Conservation (phyloP, 176 grass and related monocot species). For the Oryza officinalis region DNA sequence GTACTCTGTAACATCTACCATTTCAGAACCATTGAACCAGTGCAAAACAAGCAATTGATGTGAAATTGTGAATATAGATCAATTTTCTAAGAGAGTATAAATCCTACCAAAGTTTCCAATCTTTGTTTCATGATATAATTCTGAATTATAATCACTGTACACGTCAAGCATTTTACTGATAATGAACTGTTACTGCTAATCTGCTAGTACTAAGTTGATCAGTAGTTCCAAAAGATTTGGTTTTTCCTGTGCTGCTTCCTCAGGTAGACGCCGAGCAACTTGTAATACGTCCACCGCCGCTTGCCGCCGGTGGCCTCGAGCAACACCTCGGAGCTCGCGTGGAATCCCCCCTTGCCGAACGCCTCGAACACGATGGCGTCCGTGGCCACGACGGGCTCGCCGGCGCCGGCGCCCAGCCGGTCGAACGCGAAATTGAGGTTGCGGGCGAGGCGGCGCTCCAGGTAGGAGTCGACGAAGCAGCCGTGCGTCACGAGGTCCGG, state of each 20-base stretch:
- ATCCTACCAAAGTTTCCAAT: not conserved
- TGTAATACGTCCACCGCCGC: constrained; percentile 67
- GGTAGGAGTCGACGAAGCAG: constrained; percentile 76
- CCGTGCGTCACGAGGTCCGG: constrained; percentile 84
- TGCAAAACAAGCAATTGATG: not conserved
- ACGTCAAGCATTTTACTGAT: not conserved
- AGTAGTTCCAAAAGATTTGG: constrained; percentile 98
- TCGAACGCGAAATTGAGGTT: constrained; percentile 69
- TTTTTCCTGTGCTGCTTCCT: constrained; percentile 66
- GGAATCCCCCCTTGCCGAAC: constrained; percentile 83
- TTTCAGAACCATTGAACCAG: not conserved
- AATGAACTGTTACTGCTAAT: not conserved
- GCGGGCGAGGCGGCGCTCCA: constrained; percentile 70
- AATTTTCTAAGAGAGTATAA: not conserved
- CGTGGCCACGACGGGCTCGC: constrained; percentile 49
- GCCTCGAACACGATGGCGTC: constrained; percentile 72
- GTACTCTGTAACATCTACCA: not conserved
- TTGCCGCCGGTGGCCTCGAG: constrained; percentile 46
- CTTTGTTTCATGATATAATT: not conserved
- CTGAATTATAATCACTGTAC: not conserved
- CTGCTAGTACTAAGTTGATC: constrained; percentile 10
- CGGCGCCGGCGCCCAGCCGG: constrained; percentile 38
- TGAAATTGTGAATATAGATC: not conserved
- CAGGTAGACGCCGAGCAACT: constrained; percentile 60
- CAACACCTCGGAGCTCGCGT: constrained; percentile 61